A percentile compares a stretch with the other conserved stretches of the same genome.
Conservation (phyloP, 192 early-diverging fungal genomes). For the Entomortierella parvispora region DNA sequence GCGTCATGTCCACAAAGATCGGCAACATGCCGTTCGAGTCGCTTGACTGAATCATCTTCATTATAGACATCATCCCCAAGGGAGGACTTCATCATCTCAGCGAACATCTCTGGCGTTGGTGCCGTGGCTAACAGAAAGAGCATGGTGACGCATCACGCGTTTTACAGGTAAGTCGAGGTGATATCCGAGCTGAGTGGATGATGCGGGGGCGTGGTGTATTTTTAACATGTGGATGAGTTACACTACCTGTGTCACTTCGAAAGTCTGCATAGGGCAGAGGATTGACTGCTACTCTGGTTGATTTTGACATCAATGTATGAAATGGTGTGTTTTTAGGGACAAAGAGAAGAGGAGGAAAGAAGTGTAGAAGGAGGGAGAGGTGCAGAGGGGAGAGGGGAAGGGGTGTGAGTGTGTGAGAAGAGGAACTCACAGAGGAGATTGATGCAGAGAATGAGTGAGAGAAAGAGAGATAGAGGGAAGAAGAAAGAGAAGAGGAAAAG, state of each 20-base stretch:
- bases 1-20: constrained; percentile 78
- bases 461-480: too few species aligned
- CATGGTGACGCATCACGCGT: background rate
- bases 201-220: background rate
- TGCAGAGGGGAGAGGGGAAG: too few species aligned
- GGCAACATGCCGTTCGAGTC: constrained; percentile 75
- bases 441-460: too few species aligned
- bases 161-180: background rate
- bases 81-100: constrained; percentile 63
- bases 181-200: background rate
- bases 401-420: too few species aligned
- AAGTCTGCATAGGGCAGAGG: constrained; percentile 52
- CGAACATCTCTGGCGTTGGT: constrained; percentile 69
- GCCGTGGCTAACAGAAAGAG: constrained; percentile 44
- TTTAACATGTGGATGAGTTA: background rate
- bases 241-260: constrained; percentile 59
- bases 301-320: background rate
- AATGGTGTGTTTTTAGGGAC: too few species aligned
- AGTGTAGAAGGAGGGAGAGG: too few species aligned
- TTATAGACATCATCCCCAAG: constrained; percentile 67
- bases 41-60: constrained; percentile 79
- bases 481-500: too few species aligned
- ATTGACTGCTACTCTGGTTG: constrained; percentile 7
- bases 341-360: too few species aligned
- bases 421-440: too few species aligned